These are phyloP conservation scores for Pholiota adiposa DNA, from an alignment of 1,284 basidiomycete genomes.

Conservation along the genomic window DNA sequence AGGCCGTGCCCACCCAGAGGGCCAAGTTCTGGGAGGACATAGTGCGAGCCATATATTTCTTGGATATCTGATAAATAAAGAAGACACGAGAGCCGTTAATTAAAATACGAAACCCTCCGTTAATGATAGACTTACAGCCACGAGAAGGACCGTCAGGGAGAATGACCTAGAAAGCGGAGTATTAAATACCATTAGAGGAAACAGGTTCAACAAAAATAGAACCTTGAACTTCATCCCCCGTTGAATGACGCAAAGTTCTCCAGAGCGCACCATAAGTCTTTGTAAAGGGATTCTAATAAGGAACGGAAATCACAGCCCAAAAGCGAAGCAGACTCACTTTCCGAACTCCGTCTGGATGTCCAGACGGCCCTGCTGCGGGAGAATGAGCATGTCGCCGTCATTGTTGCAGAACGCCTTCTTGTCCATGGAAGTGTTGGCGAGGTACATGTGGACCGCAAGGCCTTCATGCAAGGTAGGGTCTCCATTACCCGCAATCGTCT, in stretches of 20 bases:
- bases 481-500: slow-evolving; percentile 68
- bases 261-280: slow-evolving; percentile 65
- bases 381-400: slow-evolving; percentile 72
- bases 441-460: slow-evolving; percentile 66
- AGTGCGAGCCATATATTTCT: slow-evolving; percentile 68
- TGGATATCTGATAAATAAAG: slow-evolving; percentile 46
- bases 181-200: neutral
- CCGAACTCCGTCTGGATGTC: slow-evolving; percentile 77
- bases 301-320: neutral
- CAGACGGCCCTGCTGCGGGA: slow-evolving; percentile 67
- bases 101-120: neutral
- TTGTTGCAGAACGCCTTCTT: slow-evolving; percentile 68
- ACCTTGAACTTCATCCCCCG: slow-evolving; percentile 72
- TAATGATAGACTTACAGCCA: slow-evolving; percentile 43
- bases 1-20: slow-evolving; percentile 68
- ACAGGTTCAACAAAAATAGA: neutral
- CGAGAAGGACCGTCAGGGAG: slow-evolving; percentile 61
- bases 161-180: slow-evolving; percentile 35
- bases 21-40: slow-evolving; percentile 67
- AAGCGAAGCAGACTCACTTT: slow-evolving; percentile 41
- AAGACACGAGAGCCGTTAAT: neutral
- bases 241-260: slow-evolving; percentile 68
- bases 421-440: slow-evolving; percentile 65
- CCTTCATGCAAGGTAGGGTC: slow-evolving; percentile 66
- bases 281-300: neutral